Base-by-base conservation (phyloP, 2,329 filamentous ascomycete genomes). In the Penicillium sp. region DNA sequence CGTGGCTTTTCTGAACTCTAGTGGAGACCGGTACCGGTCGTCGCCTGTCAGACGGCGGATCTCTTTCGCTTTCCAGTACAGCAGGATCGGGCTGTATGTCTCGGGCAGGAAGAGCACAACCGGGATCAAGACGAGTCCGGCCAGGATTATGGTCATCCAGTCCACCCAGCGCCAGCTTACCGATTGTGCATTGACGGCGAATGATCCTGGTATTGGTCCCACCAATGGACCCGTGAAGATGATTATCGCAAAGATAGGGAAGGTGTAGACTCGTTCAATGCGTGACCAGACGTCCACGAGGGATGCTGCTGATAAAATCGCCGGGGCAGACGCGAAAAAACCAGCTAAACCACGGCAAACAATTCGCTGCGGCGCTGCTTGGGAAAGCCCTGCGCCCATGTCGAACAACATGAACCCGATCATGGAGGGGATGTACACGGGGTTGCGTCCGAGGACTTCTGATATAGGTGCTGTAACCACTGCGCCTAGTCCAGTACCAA, bases 301-400 rank as follows among this genome's bases (percentile, higher is more conserved):
- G 1, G 72, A 75, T 4, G 78, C 78, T 7, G 77, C 78, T 15
- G 76, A 76, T 59, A 67, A 79, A 39, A 71, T 77, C 60, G 72
- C 69, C 36, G 71, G 80, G 44, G 73, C 81, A 58, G 70, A 75
- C 58, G 67, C 78, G 48, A 79, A 81, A 29, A 80, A 64, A 2
- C 81, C 80, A 6, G 80, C 77, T 5, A 82, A 63, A 58, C 79
- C 81, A 1, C 81, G 76, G 55, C 81, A 82, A 0, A 74, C 72
- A 7, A 82, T 66, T 52, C 82, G 79, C 4, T 76, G 76, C 0
- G 68, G 74, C 52, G 82, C 75, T 23, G 76, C 80, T 4, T 76
- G 76, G 1, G 79, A 68, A n/a, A 82, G 63, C 1, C 73, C 82
- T 0, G 76, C 75, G 0, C 76, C 80, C 65, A 82, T 75, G 40